Conservation (phyloP, 2,329 filamentous ascomycete species). For the Pseudogymnoascus sp. region DNA sequence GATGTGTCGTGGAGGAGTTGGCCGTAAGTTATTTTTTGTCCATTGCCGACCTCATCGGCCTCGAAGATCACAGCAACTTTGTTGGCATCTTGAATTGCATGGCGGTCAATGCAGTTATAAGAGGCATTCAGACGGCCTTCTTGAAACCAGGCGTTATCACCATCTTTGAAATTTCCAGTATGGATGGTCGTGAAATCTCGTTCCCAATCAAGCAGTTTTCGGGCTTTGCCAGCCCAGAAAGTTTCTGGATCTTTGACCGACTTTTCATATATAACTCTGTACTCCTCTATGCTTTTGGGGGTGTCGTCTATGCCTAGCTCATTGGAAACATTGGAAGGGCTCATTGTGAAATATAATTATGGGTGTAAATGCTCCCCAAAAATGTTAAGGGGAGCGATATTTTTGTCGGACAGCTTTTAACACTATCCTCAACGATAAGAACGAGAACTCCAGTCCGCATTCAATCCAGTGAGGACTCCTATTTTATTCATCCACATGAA, state of each 20-base stretch:
- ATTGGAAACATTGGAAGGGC: background rate
- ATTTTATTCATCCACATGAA: too few relatives aligned
- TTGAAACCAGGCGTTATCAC: conserved; percentile 89
- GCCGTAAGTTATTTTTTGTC: conserved; percentile 83
- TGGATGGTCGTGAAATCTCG: conserved; percentile 85
- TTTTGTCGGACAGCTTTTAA: background rate
- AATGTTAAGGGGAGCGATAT: background rate
- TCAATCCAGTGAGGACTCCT: too few relatives aligned
- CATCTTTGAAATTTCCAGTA: conserved; percentile 64
- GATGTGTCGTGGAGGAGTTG: conserved; percentile 92
- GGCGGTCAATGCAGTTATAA: conserved; percentile 95
- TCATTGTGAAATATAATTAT: background rate
- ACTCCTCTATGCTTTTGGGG: conserved; percentile 52
- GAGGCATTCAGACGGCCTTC: conserved; percentile 91
- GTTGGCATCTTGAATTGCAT: conserved; percentile 89
- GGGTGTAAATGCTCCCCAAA: background rate
- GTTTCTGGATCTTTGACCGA: conserved; percentile 82
- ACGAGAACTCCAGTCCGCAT: too few relatives aligned
- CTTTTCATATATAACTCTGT: conserved; percentile 62
- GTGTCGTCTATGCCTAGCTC: background rate
- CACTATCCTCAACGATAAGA: too few relatives aligned
- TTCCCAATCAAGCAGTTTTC: conserved; percentile 84
- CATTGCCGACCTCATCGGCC: conserved; percentile 81
- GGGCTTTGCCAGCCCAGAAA: conserved; percentile 83
- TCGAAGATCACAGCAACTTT: conserved; percentile 97